Evolutionary conservation across 352 stramenopile species (phyloP).

Genomic region (Phytophthora sojae): DNA sequence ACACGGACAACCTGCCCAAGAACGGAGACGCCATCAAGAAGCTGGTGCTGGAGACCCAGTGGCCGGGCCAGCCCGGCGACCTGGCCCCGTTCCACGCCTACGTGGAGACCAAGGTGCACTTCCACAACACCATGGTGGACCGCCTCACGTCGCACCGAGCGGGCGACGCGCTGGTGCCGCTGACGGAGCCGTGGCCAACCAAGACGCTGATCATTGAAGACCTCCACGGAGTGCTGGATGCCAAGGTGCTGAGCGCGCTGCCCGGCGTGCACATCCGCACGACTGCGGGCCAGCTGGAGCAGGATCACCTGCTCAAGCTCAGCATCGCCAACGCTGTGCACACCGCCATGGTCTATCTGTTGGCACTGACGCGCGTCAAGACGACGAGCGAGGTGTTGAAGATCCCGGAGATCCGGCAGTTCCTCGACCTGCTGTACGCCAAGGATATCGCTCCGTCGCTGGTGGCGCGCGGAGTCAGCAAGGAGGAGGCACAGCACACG

Average conservation of each 20-base stretch:
- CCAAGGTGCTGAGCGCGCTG: slow-evolving; percentile 31
- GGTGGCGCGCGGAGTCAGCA: slow-evolving; percentile 34
- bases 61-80: slow-evolving; percentile 24
- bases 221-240: slow-evolving; percentile 48
- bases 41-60: slow-evolving; percentile 40
- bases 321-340: slow-evolving; percentile 92
- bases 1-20: slow-evolving; percentile 81
- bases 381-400: slow-evolving; percentile 44
- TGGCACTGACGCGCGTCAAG: slow-evolving; percentile 60
- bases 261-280: slow-evolving; percentile 63
- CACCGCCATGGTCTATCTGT: slow-evolving; percentile 89
- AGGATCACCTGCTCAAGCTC: slow-evolving; percentile 93
- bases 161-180: slow-evolving; percentile 57
- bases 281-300: slow-evolving; percentile 52
- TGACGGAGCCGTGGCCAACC: slow-evolving; percentile 62
- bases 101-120: slow-evolving; percentile 61
- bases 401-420: slow-evolving; percentile 53
- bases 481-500: slow-evolving; percentile 46
- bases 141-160: slow-evolving; percentile 66
- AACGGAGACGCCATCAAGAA: slow-evolving; percentile 74
- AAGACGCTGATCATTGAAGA: slow-evolving; percentile 82
- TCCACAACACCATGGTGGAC: slow-evolving; percentile 90
- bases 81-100: slow-evolving; percentile 43
- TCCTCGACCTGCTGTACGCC: slow-evolving; percentile 85
- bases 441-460: slow-evolving; percentile 80